A percentile compares a stretch with the other conserved stretches of the same genome.
These are phyloP conservation scores for Limonium bicolor DNA, from an alignment of 148 eudicot species.

Conservation along the genomic window DNA sequence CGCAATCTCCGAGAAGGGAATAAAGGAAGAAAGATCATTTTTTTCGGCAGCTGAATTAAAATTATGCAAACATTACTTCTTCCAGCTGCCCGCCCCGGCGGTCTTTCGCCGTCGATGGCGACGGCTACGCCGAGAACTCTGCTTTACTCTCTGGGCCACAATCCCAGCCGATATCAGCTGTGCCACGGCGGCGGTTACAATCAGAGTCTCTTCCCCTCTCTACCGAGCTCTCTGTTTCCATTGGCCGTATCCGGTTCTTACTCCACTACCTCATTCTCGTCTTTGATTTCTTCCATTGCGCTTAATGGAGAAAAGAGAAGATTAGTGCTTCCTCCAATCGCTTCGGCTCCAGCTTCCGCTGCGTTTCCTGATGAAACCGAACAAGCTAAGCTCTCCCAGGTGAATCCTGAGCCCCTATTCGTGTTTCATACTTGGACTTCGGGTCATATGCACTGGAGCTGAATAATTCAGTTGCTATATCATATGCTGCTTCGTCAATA, in stretches of 20 bases:
- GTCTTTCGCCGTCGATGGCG: slow-evolving; percentile 16
- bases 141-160: background rate
- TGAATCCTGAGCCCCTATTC: slow-evolving; percentile 6
- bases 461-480: background rate
- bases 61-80: slow-evolving; percentile 70
- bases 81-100: slow-evolving; percentile 56
- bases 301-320: slow-evolving; percentile 1
- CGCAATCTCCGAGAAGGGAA: too few species aligned
- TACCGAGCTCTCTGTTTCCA: slow-evolving; percentile 20
- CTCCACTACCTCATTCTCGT: slow-evolving; percentile 3
- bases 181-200: slow-evolving; percentile 1
- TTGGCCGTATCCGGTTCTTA: too few species aligned
- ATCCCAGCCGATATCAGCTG: background rate
- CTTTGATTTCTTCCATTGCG: slow-evolving; percentile 9
- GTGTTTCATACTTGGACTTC: background rate
- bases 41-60: too few species aligned
- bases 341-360: slow-evolving; percentile 34
- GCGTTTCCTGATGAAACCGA: slow-evolving; percentile 50
- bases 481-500: background rate
- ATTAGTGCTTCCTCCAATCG: slow-evolving; percentile 11
- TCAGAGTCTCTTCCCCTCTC: slow-evolving; percentile 10
- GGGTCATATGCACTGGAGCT: background rate
- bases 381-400: slow-evolving; percentile 76
- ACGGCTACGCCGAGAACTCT: background rate
- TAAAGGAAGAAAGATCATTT: too few species aligned